Evolutionary conservation across 177 flowering plant genomes (phyloP), one percentile per base, ranked within the genome.

Genomic region (Vitis hybrid): DNA sequence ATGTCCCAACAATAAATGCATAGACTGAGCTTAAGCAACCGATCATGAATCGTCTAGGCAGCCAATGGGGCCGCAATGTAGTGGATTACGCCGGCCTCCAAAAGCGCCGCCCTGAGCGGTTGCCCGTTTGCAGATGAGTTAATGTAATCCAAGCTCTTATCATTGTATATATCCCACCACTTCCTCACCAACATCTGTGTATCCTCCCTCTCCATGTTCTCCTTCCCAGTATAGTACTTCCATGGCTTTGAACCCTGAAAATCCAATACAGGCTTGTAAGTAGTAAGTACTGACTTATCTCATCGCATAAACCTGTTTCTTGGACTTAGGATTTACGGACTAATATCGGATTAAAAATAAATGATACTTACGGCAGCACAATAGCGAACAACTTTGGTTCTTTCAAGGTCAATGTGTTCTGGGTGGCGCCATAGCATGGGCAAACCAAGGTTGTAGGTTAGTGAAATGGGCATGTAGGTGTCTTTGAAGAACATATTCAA

Each of bases 301-400:
- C 26, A 26, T 26, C 26, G 26, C 26, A 26, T 26, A 26, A 0
- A 26, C 26, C 26, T 26, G 26, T 26, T 26, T 26, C 0, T 26
- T 26, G 26, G 26, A 26, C 2, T 26, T 26, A 22, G 26, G 26
- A 26, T 26, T 26, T 26, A 26, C 0, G 26, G 26, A 26, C 26
- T 26, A 0, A 26, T 26, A 26, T 26, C 26, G 26, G 3, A 26
- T 26, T 26, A 63, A 51, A 26, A 26, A 26, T 26, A 63, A 63
- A 51, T 39, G 45, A 39, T 22, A 70, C 89, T 70, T 56, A 86
- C 92, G 22, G 84, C 86, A 8, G 91, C 93, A 69, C 96, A 93
- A 65, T 87, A 90, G 81, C 88, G 94, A 48, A 86, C 91, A 0
- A 87, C 94, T 67, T 90, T 90, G 31, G 82, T 83, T 55, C 87